Conservation (phyloP, 768 basidiomycete genomes). For the Tulasnella sp. region DNA sequence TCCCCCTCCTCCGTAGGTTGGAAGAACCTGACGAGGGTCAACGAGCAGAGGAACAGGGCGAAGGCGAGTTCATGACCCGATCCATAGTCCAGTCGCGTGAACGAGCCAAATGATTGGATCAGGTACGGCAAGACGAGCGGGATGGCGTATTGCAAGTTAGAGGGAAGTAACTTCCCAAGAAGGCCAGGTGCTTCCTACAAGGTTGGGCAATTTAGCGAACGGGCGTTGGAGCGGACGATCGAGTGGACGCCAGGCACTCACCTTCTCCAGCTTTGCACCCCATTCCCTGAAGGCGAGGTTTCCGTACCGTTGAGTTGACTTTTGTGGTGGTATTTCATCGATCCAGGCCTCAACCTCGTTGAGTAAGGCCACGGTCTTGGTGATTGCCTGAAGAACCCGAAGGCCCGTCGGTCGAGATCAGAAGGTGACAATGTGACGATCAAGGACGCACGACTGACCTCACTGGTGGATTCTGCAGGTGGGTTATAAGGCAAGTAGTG, state of each 20-base stretch:
- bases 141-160: conserved; percentile 33
- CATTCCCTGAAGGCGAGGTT: conserved; percentile 85
- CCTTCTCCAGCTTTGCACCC: conserved; percentile 69
- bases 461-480: background rate
- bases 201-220: background rate
- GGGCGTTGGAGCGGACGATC: background rate
- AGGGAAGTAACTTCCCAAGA: conserved; percentile 38
- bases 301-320: conserved; percentile 67
- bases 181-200: conserved; percentile 34
- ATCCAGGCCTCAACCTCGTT: conserved; percentile 63
- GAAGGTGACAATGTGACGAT: background rate
- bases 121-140: conserved; percentile 71
- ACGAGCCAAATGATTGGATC: conserved; percentile 76
- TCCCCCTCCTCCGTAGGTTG: conserved; percentile 49
- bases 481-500: conserved; percentile 29
- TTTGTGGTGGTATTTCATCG: conserved; percentile 59
- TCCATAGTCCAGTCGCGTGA: conserved; percentile 88
- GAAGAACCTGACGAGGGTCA: conserved; percentile 59
- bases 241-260: conserved; percentile 24
- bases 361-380: conserved; percentile 43
- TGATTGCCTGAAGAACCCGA: conserved; percentile 20
- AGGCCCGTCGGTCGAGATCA: background rate
- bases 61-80: conserved; percentile 94
- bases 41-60: conserved; percentile 58
- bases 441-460: background rate